Evolutionary conservation across 257 asterid species (phyloP).

Genomic region (Coffea canephora): DNA sequence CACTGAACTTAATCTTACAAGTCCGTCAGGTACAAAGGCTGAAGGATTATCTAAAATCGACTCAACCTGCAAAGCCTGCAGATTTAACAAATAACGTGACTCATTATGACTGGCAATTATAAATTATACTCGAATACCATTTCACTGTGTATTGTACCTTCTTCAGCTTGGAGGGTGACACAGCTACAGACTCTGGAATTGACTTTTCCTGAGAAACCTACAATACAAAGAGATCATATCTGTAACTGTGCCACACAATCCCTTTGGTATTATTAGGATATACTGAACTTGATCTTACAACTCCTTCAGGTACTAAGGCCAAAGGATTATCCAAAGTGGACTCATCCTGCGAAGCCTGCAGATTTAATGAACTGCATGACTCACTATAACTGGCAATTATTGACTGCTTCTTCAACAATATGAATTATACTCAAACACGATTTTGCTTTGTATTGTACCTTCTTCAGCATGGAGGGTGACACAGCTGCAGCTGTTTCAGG

Average conservation of each 20-base stretch:
- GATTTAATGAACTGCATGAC: neutral
- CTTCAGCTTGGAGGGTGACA: neutral
- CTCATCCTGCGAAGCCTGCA: neutral
- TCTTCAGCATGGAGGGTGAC: neutral
- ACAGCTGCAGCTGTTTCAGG: neutral
- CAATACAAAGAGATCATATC: conserved; percentile 2
- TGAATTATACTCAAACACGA: neutral
- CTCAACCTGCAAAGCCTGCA: neutral
- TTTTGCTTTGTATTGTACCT: neutral
- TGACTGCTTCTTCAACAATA: neutral
- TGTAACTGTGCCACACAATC: neutral
- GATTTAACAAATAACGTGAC: neutral
- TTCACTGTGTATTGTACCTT: conserved; percentile 1
- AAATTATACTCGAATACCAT: neutral
- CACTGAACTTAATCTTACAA: conserved; percentile 5
- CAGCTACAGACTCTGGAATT: conserved; percentile 19
- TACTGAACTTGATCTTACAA: conserved; percentile 5
- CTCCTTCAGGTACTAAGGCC: neutral
- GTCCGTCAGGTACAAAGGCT: neutral
- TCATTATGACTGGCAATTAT: neutral
- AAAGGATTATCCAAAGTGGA: neutral
- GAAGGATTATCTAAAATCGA: neutral
- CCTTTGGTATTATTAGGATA: neutral
- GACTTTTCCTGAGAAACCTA: conserved; percentile 24
- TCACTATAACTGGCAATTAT: neutral